phyloP scores from a whole-genome alignment of 2,329 filamentous ascomycete species.

The Mycosphaerella sp. region DNA sequence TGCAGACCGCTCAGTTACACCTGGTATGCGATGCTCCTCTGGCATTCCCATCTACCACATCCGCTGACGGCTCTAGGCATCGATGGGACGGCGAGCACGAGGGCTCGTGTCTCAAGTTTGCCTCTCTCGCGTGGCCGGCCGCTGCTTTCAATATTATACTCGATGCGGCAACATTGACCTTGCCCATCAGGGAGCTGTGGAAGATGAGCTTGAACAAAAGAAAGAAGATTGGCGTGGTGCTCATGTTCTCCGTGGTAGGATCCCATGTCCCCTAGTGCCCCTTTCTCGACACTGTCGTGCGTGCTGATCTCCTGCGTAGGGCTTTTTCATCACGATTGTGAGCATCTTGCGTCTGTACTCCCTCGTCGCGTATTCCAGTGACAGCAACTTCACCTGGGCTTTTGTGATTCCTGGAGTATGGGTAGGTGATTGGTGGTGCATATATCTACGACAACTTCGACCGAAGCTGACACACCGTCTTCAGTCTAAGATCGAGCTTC shows the following conservation, averaged over 20 bases:
- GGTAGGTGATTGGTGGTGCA: neutral
- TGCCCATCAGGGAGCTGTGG: constrained; percentile 4
- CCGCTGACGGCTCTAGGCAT: neutral
- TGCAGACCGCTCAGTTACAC: constrained; percentile 6
- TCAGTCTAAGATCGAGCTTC: constrained; percentile 7
- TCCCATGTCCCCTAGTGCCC: neutral
- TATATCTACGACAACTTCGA: neutral
- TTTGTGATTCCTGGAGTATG: constrained; percentile 2
- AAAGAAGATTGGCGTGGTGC: constrained; percentile 2
- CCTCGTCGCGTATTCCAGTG: constrained; percentile 9
- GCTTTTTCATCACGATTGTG: constrained; percentile 7
- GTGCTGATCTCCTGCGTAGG: neutral
- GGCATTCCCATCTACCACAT: neutral
- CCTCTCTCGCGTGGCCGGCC: neutral
- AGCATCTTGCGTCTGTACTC: constrained; percentile 13
- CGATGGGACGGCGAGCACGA: constrained; percentile 6
- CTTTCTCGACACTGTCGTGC: neutral
- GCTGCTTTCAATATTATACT: constrained; percentile 1
- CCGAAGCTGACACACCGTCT: neutral
- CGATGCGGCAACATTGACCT: neutral
- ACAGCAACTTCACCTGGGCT: constrained; percentile 11
- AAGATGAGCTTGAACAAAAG: constrained; percentile 1
- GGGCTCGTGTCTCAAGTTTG: neutral
- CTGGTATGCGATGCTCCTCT: constrained; percentile 1
- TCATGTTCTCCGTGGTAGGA: constrained; percentile 4